Percentiles rank a stretch among this genome's conserved stretches.
Evolutionary conservation across 345 rosid species (phyloP).

Genomic region (Excoecaria cochinchinensis): DNA sequence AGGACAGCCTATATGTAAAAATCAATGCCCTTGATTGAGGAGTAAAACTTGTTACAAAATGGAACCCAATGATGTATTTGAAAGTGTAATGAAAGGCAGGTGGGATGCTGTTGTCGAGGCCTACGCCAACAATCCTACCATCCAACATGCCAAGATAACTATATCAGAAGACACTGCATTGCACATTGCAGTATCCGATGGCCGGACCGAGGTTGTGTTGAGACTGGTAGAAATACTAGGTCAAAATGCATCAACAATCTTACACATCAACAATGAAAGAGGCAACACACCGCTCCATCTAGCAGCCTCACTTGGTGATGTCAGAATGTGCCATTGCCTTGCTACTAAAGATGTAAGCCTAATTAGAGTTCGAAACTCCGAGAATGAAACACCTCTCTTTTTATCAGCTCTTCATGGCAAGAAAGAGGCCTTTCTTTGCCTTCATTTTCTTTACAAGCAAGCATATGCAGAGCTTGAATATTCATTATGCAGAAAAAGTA

Average conservation of each 20-base stretch:
- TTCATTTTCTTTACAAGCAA: neutral
- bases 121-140: neutral
- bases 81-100: neutral
- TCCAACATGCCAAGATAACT: neutral
- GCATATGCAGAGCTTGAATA: neutral
- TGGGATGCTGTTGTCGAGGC: neutral
- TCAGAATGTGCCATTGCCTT: neutral
- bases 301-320: neutral
- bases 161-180: neutral
- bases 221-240: neutral
- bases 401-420: neutral
- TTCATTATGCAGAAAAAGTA: neutral
- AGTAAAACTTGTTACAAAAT: too few species aligned
- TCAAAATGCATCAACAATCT: neutral
- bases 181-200: neutral
- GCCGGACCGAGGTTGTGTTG: neutral
- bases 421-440: constrained; percentile 1
- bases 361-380: neutral
- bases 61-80: neutral
- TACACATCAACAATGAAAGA: neutral
- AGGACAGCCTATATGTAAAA: too few species aligned
- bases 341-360: neutral
- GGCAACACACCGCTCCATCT: neutral
- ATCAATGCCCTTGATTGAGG: too few species aligned
- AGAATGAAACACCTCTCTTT: neutral